These are phyloP conservation scores for Verticillium albo-atrum DNA, from an alignment of 2,329 filamentous ascomycete genomes.

Conservation along the genomic window DNA sequence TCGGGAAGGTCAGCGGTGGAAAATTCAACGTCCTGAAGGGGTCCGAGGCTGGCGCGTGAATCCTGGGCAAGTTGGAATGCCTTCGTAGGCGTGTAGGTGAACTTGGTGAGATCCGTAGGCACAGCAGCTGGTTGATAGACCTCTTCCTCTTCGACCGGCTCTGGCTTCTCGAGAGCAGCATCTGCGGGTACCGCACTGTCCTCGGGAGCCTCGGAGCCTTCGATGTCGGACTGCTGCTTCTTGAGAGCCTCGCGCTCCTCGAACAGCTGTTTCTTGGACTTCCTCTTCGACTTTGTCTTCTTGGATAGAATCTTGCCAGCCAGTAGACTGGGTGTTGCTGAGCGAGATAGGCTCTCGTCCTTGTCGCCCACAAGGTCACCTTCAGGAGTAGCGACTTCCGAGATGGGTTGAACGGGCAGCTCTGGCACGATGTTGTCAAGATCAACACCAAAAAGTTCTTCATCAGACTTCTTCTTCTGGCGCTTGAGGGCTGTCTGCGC, in stretches of 20 bases:
- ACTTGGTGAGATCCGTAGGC: constrained; percentile 37
- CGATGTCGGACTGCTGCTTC: constrained; percentile 30
- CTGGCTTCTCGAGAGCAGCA: constrained; percentile 12
- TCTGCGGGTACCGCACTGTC: constrained; percentile 47
- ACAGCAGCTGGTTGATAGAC: background rate
- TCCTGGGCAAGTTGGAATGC: constrained; percentile 41
- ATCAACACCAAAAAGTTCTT: constrained; percentile 69
- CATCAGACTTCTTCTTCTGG: constrained; percentile 74
- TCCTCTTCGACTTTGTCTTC: constrained; percentile 62
- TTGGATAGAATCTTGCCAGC: constrained; percentile 52
- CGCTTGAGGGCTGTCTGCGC: constrained; percentile 70
- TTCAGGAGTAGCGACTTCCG: constrained; percentile 47
- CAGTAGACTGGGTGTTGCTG: constrained; percentile 40
- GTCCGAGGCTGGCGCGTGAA: constrained; percentile 40
- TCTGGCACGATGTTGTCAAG: constrained; percentile 49
- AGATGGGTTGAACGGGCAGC: constrained; percentile 39
- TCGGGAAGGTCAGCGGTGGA: constrained; percentile 44
- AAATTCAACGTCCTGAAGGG: constrained; percentile 39
- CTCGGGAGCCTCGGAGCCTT: constrained; percentile 27
- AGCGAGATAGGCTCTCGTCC: constrained; percentile 37
- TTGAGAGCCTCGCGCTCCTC: constrained; percentile 63
- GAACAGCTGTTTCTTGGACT: constrained; percentile 72
- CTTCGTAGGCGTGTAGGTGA: constrained; percentile 41
- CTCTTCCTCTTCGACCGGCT: constrained; percentile 21
- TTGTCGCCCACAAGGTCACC: constrained; percentile 42